Base-by-base conservation (phyloP, 2,329 filamentous ascomycete genomes). In the Diaporthe amygdali region DNA sequence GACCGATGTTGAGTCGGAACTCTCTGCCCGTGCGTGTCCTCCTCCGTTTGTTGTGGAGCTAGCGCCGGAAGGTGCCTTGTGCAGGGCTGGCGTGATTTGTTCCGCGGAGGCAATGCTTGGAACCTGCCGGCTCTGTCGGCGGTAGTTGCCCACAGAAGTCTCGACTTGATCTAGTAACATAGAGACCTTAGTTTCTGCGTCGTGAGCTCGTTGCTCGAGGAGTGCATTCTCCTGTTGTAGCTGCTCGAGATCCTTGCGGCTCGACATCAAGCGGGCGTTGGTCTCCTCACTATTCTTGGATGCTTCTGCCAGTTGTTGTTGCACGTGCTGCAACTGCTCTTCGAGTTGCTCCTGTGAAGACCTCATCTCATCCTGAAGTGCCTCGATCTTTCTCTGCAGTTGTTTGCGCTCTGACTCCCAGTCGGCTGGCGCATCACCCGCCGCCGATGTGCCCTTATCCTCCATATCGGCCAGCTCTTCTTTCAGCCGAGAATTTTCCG, bases 151-250 rank as follows among this genome's bases (percentile, higher is more conserved):
- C 20, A 99, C 96, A 5, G 94, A 97, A 49, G 91, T 91, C 81
- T 97, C 96, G 46, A 99, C 95, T 79, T 98, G 96, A 80, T 98
- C 95, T 15, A 99, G 90, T 63, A 99, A 90, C 77, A 97, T 89
- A 39, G 94, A 94, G 27, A 99, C 96, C 78, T 97, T 97, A 75
- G 94, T 91, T 83, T 99, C 96, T 1, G 96, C 96, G 80, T 98
- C 96, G 66, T 90, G 87, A 7, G 95, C 96, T 52, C 96, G 93
- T 76, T 91, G 90, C 80, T 98, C 95, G 4, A 99, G 89, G 44
- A 92, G 84, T 0, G 84, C 82, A 77, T 98, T 97, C 81, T 98
- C 95, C 68, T 91, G 88, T 77, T 95, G 94, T 41, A 98, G 86
- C 75, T 94, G 89, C 73, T 97, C 93, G 32, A 98, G 84, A 70